Conservation (phyloP, 2,329 filamentous ascomycete genomes). For the Neoascochyta sp. region DNA sequence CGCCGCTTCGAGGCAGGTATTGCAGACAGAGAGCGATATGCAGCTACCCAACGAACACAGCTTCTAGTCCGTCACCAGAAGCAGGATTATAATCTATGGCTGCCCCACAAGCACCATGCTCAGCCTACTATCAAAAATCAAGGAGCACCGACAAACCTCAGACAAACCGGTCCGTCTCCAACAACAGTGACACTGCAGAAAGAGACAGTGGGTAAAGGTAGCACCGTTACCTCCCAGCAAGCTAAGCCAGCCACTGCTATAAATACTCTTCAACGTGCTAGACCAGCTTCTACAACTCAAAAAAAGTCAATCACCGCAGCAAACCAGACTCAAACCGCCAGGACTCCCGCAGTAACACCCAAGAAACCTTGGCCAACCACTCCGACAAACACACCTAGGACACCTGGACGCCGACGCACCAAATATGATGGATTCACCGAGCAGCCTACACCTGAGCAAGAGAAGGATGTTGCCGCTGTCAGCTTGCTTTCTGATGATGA, state of each 20-base stretch:
- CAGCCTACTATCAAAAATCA: too few relatives aligned
- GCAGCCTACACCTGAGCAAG: not conserved
- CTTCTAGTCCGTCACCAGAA: too few relatives aligned
- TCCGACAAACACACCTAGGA: not conserved
- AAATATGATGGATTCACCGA: not conserved
- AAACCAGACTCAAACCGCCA: not conserved
- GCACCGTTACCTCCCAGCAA: too few relatives aligned
- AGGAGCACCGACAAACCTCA: too few relatives aligned
- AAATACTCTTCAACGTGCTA: too few relatives aligned
- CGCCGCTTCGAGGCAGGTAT: too few relatives aligned
- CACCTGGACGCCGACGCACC: not conserved
- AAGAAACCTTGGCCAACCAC: not conserved
- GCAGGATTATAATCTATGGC: too few relatives aligned
- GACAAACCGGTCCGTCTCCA: too few relatives aligned
- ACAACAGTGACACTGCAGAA: not conserved
- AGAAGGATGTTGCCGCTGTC: not conserved
- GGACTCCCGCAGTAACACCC: not conserved
- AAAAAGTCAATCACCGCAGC: not conserved
- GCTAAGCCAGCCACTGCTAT: too few relatives aligned
- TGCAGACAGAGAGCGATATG: too few relatives aligned
- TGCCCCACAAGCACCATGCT: too few relatives aligned
- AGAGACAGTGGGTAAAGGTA: not conserved
- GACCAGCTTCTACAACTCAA: not conserved
- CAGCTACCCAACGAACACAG: too few relatives aligned
- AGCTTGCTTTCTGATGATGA: slow-evolving; percentile 2